phyloP scores from a whole-genome alignment of 2,329 filamentous ascomycete genomes.

The Neonectria neomacrospora region DNA sequence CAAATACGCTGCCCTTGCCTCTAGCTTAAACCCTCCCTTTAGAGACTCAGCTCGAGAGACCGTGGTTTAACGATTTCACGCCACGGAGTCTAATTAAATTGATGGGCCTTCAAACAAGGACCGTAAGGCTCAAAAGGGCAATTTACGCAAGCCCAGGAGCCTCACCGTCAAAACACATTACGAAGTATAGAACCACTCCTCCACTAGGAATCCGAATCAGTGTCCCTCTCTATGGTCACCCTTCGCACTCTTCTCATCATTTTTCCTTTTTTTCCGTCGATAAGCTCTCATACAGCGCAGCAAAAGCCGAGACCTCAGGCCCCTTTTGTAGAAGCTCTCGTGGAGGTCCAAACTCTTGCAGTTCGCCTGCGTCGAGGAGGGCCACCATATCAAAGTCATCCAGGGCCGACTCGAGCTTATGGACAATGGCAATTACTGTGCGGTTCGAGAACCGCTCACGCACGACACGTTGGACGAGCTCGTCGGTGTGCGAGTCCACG shows the following conservation, averaged over 20 bases:
- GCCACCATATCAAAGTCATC: constrained; percentile 38
- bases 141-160: background rate
- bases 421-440: constrained; percentile 43
- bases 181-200: background rate
- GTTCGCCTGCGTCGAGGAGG: constrained; percentile 35
- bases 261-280: background rate
- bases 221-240: background rate
- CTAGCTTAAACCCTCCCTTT: background rate
- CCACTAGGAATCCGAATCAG: background rate
- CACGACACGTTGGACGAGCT: constrained; percentile 32
- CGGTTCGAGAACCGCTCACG: constrained; percentile 35
- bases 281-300: constrained; percentile 27
- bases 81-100: background rate
- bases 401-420: constrained; percentile 39
- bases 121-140: background rate
- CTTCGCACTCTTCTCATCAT: background rate
- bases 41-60: background rate
- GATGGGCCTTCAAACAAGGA: background rate
- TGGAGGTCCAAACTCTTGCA: constrained; percentile 37
- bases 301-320: constrained; percentile 20
- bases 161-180: background rate
- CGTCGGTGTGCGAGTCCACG: constrained; percentile 32
- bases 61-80: background rate
- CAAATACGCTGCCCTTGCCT: background rate
- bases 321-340: constrained; percentile 30